A percentile compares a stretch with the other conserved stretches of the same genome.
Evolutionary conservation across 495 filamentous ascomycete species (phyloP).

Genomic region (Pseudoneurospora amorphoporcata): DNA sequence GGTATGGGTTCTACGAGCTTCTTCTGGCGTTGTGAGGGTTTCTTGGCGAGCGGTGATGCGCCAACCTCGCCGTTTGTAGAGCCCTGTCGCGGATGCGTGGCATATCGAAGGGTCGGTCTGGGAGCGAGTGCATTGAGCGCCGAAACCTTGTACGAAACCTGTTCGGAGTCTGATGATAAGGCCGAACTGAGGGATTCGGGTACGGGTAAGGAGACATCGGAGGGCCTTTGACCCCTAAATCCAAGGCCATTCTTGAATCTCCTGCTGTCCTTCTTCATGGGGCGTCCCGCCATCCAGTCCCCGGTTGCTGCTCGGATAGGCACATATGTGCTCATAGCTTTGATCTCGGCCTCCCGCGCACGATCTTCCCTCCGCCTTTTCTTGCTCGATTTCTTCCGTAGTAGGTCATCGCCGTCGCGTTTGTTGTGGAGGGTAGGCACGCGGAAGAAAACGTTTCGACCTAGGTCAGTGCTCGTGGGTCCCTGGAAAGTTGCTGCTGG

Average conservation of each 20-base stretch:
- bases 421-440: constrained; percentile 61
- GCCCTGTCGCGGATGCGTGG: constrained; percentile 47
- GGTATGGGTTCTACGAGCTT: constrained; percentile 40
- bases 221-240: constrained; percentile 48
- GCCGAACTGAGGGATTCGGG: constrained; percentile 65
- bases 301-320: constrained; percentile 50
- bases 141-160: constrained; percentile 62
- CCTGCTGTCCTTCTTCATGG: constrained; percentile 54
- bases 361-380: constrained; percentile 58
- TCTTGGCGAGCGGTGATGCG: constrained; percentile 15
- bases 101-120: constrained; percentile 66
- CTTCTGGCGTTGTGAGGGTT: constrained; percentile 30
- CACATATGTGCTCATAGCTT: constrained; percentile 64
- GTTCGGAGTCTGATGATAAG: constrained; percentile 60
- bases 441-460: constrained; percentile 30
- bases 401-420: constrained; percentile 42
- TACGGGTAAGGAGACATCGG: constrained; percentile 62
- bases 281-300: constrained; percentile 34
- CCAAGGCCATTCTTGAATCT: constrained; percentile 44
- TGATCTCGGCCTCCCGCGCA: constrained; percentile 74
- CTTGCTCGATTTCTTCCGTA: constrained; percentile 68
- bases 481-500: constrained; percentile 18
- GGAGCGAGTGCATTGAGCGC: constrained; percentile 65
- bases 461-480: constrained; percentile 20
- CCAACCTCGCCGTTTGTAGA: constrained; percentile 9